Base-by-base conservation (phyloP, 352 stramenopile genomes). In the Phytophthora meadii region DNA sequence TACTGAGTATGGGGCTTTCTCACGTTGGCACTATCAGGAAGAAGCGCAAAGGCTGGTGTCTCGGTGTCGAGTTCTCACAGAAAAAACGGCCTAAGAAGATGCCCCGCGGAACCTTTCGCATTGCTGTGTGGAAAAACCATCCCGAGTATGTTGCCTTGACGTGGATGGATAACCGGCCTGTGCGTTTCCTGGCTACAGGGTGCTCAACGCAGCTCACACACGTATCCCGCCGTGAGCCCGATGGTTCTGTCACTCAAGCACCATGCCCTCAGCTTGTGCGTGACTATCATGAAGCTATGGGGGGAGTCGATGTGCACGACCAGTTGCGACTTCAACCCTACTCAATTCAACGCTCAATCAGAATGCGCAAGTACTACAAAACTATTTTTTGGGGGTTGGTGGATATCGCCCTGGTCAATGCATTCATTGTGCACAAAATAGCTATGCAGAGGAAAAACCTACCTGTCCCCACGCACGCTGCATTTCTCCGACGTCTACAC, bases 311-410 rank as follows among this genome's bases (percentile, higher is more conserved):
- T 14, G n/a, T 42, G 0, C 37, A 42, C 6, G 14, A 42, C 6
- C 37, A 42, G n/a, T 8, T 42, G 6, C 11, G 37, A 2, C 14
- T 42, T 0, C 37, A 42, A 7, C 4, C 0, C 8, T 54, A 54
- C 10, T 54, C 28, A 2, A 54, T 54, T 8, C 47, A 54, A 9
- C 5, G 15, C 2, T 9, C 47, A 4, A 42, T 54, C 30, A 28
- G 28, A 0, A 54, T 54, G 47, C 14, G 28, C 1, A 54, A 54
- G 4, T 54, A 54, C 27, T 54, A 42, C 47, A 41, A 28, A 1
- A 30, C 47, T 4, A 19, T 19, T 19, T 19, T 19, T 19, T 19
- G 0, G 19, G 19, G 19, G 19, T 19, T 19, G 19, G 19, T 19
- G 19, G 19, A 19, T 19, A 19, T 19, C 19, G 19, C 19, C 19